phyloP scores from a whole-genome alignment of 495 filamentous ascomycete genomes.

The Talaromyces liani region DNA sequence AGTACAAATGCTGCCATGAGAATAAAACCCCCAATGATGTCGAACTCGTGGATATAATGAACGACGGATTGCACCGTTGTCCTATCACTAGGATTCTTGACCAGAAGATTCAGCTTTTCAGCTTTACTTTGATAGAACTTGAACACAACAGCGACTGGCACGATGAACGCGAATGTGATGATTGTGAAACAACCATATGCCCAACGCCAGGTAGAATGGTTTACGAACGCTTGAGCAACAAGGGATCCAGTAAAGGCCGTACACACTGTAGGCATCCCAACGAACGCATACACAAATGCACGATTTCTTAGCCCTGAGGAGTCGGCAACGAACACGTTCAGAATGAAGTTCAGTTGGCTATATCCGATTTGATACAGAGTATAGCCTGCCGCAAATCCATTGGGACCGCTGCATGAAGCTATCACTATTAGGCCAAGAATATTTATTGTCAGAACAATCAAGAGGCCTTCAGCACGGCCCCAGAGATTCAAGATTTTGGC shows the following conservation, averaged over 20 bases:
- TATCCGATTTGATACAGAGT: conserved; percentile 51
- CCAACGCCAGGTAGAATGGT: conserved; percentile 53
- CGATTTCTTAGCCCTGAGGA: conserved; percentile 55
- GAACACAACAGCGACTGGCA: conserved; percentile 44
- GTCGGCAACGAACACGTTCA: conserved; percentile 59
- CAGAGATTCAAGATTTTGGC: conserved; percentile 63
- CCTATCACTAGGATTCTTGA: conserved; percentile 30
- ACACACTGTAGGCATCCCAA: conserved; percentile 47
- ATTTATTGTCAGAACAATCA: conserved; percentile 28
- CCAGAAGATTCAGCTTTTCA: conserved; percentile 28
- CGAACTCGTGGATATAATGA: conserved; percentile 55
- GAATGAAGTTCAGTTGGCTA: conserved; percentile 44
- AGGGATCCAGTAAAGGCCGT: conserved; percentile 37
- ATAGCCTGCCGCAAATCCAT: conserved; percentile 41
- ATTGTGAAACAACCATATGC: conserved; percentile 56
- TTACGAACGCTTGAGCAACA: conserved; percentile 34
- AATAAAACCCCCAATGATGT: conserved; percentile 52
- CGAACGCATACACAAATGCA: conserved; percentile 52
- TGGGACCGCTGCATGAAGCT: conserved; percentile 36
- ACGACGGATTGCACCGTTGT: conserved; percentile 38
- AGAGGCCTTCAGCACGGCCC: conserved; percentile 50
- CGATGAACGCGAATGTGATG: conserved; percentile 42
- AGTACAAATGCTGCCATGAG: conserved; percentile 51
- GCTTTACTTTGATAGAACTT: conserved; percentile 54
- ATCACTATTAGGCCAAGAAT: conserved; percentile 40